Percentiles rank a stretch among this genome's conserved stretches.
These are phyloP conservation scores for Pythium angustatum DNA, from an alignment of 352 stramenopile species.

Conservation along the genomic window DNA sequence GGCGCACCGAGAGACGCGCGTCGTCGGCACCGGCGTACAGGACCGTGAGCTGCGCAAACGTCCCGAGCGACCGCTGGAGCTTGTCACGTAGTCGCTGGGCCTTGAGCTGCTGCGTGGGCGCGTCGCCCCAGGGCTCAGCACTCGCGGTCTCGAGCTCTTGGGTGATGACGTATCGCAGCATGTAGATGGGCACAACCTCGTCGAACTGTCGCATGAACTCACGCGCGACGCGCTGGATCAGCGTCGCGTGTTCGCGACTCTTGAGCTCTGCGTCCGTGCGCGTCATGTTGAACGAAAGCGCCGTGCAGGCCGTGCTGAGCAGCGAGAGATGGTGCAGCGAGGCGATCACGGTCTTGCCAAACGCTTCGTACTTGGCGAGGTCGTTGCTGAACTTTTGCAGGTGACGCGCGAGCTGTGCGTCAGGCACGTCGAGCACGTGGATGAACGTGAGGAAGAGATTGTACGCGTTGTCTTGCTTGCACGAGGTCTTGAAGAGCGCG, in stretches of 20 bases:
- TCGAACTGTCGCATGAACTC: slow-evolving; percentile 6
- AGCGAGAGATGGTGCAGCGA: slow-evolving; percentile 7
- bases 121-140: slow-evolving; percentile 5
- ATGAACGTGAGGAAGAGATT: background rate
- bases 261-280: background rate
- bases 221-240: background rate
- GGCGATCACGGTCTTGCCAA: slow-evolving; percentile 6
- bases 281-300: slow-evolving; percentile 1
- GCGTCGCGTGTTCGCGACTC: slow-evolving; percentile 4
- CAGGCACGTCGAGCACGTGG: slow-evolving; percentile 6
- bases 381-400: slow-evolving; percentile 4
- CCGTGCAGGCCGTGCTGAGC: slow-evolving; percentile 4
- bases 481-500: slow-evolving; percentile 10
- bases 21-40: slow-evolving; percentile 1
- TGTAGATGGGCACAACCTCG: slow-evolving; percentile 8
- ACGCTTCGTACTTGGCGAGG: slow-evolving; percentile 4
- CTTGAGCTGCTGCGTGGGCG: slow-evolving; percentile 6
- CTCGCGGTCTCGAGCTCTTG: background rate
- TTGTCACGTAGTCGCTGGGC: background rate
- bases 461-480: background rate
- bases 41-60: slow-evolving; percentile 9
- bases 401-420: background rate
- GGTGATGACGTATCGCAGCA: background rate
- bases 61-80: slow-evolving; percentile 3
- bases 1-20: background rate